Evolutionary conservation across 352 stramenopile species (phyloP).

Genomic region (Phytophthora melonis): DNA sequence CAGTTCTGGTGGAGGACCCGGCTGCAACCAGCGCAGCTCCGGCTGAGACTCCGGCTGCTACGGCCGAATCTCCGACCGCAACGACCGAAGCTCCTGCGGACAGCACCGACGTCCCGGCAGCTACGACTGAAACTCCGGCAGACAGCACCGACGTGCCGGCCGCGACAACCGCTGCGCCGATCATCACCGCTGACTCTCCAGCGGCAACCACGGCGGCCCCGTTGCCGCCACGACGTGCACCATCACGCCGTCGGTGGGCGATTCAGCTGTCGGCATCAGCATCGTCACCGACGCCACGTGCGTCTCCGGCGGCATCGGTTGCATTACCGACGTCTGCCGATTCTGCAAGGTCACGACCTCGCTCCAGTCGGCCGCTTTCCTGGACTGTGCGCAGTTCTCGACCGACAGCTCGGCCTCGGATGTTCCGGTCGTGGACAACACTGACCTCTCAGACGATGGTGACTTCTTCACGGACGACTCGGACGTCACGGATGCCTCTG

Average conservation of each 20-base stretch:
- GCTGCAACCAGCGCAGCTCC: conserved; percentile 6
- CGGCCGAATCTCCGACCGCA: conserved; percentile 10
- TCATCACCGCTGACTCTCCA: not conserved
- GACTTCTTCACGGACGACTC: conserved; percentile 20
- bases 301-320: conserved; percentile 43
- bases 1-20: not conserved
- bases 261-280: conserved; percentile 39
- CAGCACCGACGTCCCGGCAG: not conserved
- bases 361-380: conserved; percentile 31
- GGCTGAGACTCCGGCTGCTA: conserved; percentile 1
- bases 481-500: conserved; percentile 18
- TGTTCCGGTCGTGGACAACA: conserved; percentile 11
- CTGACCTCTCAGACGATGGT: conserved; percentile 1
- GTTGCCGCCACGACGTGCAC: conserved; percentile 20
- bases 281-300: conserved; percentile 44
- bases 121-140: conserved; percentile 7
- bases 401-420: conserved; percentile 3
- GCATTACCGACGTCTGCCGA: conserved; percentile 46
- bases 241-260: conserved; percentile 32
- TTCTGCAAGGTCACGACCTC: conserved; percentile 53
- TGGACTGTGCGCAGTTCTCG: conserved; percentile 26
- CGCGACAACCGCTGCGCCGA: conserved; percentile 9
- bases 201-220: not conserved
- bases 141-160: not conserved
- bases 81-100: conserved; percentile 3